phyloP scores from a whole-genome alignment of 345 rosid species.

The Rubroshorea leprosula region DNA sequence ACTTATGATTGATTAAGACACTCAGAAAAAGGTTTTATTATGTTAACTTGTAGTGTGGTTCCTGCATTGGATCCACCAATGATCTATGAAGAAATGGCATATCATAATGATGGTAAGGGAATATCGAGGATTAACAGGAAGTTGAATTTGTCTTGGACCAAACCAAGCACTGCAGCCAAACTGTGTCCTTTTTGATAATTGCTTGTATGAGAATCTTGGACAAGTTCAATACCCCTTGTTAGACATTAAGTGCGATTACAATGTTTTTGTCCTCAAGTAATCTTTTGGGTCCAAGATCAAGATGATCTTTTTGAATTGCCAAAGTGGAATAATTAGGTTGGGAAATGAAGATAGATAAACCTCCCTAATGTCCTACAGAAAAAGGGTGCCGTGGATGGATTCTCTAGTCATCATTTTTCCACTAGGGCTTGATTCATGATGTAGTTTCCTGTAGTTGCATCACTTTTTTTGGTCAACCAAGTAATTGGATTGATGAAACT shows the following conservation, averaged over 20 bases:
- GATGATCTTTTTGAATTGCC: too few relatives aligned
- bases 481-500: too few relatives aligned
- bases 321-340: too few relatives aligned
- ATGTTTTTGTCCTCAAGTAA: conserved; percentile 13
- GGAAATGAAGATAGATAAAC: too few relatives aligned
- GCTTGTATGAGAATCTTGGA: conserved; percentile 21
- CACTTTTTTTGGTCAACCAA: too few relatives aligned
- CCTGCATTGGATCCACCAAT: too few relatives aligned
- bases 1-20: background rate
- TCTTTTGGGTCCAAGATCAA: background rate
- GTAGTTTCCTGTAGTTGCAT: too few relatives aligned
- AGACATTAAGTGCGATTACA: background rate
- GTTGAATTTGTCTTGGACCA: conserved; percentile 20
- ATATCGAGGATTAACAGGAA: conserved; percentile 16
- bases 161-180: background rate
- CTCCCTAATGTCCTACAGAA: too few relatives aligned
- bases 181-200: conserved; percentile 14
- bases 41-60: background rate
- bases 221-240: conserved; percentile 20
- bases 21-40: background rate
- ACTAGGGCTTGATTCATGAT: too few relatives aligned
- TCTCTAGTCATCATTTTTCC: too few relatives aligned
- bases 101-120: background rate
- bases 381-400: too few relatives aligned
- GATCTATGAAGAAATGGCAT: background rate